Conservation (phyloP, 148 eudicot genomes). For the Camellia granthamiana region DNA sequence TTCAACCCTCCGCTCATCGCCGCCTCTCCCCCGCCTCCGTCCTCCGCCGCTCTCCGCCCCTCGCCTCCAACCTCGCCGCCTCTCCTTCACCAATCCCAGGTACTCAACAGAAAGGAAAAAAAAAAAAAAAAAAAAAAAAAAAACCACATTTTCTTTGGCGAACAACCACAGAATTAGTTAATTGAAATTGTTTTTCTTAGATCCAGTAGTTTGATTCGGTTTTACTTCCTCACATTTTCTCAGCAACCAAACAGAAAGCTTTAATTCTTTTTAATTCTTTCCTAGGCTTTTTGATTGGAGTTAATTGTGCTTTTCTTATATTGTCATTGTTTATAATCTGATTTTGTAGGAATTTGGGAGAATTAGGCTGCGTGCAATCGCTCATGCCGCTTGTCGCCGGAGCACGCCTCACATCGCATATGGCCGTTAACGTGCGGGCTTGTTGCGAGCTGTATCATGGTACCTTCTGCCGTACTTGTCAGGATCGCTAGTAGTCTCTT, state of each 20-base stretch:
- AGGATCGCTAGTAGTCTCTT: constrained; percentile 85
- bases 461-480: constrained; percentile 97
- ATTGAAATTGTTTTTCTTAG: neutral
- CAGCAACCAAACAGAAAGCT: neutral
- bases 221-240: neutral
- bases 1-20: constrained; percentile 43
- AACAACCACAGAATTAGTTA: neutral
- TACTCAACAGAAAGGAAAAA: neutral
- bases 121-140: no score
- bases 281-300: constrained; percentile 1
- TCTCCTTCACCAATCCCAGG: constrained; percentile 59
- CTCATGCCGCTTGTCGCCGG: constrained; percentile 56
- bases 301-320: neutral
- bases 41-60: constrained; percentile 53
- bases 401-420: constrained; percentile 50
- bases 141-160: neutral
- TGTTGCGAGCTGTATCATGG: constrained; percentile 85
- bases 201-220: neutral
- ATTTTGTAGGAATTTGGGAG: constrained; percentile 59
- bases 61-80: constrained; percentile 54
- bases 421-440: constrained; percentile 49
- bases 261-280: neutral
- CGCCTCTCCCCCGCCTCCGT: constrained; percentile 39
- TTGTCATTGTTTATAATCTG: neutral
- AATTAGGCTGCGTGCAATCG: constrained; percentile 69